Base-by-base conservation (phyloP, 1,284 basidiomycete species). In the Chalciporus sp. region DNA sequence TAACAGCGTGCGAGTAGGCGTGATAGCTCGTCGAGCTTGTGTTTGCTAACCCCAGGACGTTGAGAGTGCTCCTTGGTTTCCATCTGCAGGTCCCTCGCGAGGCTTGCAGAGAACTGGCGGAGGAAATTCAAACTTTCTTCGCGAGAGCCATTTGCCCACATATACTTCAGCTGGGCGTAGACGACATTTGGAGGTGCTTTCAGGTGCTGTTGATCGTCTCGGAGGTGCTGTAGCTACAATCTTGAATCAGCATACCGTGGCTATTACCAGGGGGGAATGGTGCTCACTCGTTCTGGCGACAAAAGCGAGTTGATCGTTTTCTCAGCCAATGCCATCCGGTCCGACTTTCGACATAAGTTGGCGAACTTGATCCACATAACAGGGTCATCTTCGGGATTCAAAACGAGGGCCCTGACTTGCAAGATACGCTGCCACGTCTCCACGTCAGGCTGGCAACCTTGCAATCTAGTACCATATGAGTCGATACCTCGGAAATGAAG, bases 341-440 rank as follows among this genome's bases (percentile, higher is more conserved):
- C 92, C 17, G 87, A 89, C 70, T 92, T 93, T 58, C 92, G 85
- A 66, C 92, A 94, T 1, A 94, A 75, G 61, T 94, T 94, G 20
- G 92, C 92, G 65, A 94, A 94, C 70, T 92, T 90, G 74, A 94
- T 98, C 96, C 96, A 98, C 83, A 98, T 98, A 51, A 92, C 85
- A 49, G 93, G 94, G 66, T 98, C 95, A 64, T 98, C 95, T 60
- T 92, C 92, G 0, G 97, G 97, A 43, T 87, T 92, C 29, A 98
- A 79, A 20, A 99, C 95, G 47, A 99, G 82, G 1, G 95, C 94
- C 55, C 97, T 86, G 39, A 99, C 94, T 76, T 98, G 96, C 16
- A 99, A 76, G 46, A 99, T 94, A 20, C 96, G 87, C 73, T 99
- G 97, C 97, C 97, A 99, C 4, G 98, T 95, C 72, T 99, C 97